Percentiles rank a stretch among this genome's conserved stretches.
phyloP scores from a whole-genome alignment of 1,284 basidiomycete species.

The Inonotus obliquus region DNA sequence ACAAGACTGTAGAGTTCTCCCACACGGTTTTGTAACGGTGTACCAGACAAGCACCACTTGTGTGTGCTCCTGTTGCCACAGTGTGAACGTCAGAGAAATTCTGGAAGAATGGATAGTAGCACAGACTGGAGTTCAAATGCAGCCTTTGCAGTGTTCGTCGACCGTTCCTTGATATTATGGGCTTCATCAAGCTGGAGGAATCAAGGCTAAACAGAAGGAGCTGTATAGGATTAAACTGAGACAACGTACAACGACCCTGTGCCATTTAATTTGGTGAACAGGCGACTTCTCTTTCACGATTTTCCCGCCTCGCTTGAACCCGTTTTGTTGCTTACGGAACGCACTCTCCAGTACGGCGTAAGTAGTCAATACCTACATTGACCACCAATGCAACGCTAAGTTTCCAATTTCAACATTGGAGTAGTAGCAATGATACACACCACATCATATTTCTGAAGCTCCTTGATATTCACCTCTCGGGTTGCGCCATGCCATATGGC shows the following conservation, averaged over 20 bases:
- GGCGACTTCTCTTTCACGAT: conserved; percentile 89
- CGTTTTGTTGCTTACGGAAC: conserved; percentile 90
- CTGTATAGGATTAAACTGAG: neutral
- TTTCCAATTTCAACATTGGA: conserved; percentile 3
- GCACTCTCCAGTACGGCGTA: conserved; percentile 89
- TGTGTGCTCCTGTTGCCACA: conserved; percentile 48
- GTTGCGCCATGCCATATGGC: conserved; percentile 90
- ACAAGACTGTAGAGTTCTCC: conserved; percentile 97
- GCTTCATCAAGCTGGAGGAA: conserved; percentile 83
- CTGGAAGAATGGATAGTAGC: neutral
- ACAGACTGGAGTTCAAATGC: conserved; percentile 74
- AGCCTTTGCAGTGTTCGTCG: conserved; percentile 95
- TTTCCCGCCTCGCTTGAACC: conserved; percentile 83
- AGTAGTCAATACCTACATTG: conserved; percentile 59
- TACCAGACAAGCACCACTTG: conserved; percentile 98
- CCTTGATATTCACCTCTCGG: conserved; percentile 55
- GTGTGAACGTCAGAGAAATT: neutral
- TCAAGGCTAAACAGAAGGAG: neutral
- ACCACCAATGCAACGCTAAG: neutral
- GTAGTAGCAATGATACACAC: conserved; percentile 41
- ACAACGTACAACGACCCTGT: conserved; percentile 60
- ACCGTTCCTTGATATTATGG: conserved; percentile 96
- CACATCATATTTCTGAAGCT: conserved; percentile 85
- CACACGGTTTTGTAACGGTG: conserved; percentile 94
- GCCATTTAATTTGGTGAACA: conserved; percentile 86